phyloP scores from a whole-genome alignment of 768 basidiomycete genomes.

The Pluteus cervinus region DNA sequence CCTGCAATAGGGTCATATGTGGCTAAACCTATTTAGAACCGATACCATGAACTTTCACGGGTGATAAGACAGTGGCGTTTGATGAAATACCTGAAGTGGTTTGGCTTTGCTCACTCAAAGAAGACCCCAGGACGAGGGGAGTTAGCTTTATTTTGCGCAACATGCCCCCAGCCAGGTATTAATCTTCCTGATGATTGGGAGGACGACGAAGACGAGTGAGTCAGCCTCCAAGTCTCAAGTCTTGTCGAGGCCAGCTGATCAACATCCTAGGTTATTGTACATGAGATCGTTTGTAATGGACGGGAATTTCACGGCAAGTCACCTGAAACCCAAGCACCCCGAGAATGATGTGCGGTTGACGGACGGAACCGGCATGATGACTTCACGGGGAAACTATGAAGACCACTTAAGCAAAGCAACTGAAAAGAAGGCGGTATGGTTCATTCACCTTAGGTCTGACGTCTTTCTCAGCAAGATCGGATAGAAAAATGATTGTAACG shows the following conservation, averaged over 20 bases:
- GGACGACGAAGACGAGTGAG: neutral
- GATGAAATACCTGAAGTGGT: slow-evolving; percentile 10
- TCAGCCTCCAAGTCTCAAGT: no score
- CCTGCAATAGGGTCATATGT: no score
- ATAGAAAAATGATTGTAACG: no score
- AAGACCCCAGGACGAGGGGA: slow-evolving; percentile 1
- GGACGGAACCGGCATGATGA: slow-evolving; percentile 11
- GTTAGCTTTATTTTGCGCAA: slow-evolving; percentile 12
- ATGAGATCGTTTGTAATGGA: no score
- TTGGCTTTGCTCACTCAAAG: slow-evolving; percentile 7
- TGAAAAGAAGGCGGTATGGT: slow-evolving; percentile 2
- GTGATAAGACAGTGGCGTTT: slow-evolving; percentile 10
- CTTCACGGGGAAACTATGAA: neutral
- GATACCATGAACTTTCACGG: slow-evolving; percentile 12
- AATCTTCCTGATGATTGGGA: slow-evolving; percentile 13
- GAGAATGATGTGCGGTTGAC: slow-evolving; percentile 8
- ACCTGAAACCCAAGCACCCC: slow-evolving; percentile 4
- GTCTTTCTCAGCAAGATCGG: no score
- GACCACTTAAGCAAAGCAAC: slow-evolving; percentile 2
- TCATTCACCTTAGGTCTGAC: no score
- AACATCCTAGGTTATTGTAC: no score
- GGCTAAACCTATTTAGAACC: no score
- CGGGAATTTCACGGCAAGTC: slow-evolving; percentile 11
- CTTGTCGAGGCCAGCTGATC: no score
- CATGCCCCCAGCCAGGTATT: slow-evolving; percentile 12